These are phyloP conservation scores for Domatiomyces globalis DNA, from an alignment of 2,329 filamentous ascomycete species.

Conservation along the genomic window DNA sequence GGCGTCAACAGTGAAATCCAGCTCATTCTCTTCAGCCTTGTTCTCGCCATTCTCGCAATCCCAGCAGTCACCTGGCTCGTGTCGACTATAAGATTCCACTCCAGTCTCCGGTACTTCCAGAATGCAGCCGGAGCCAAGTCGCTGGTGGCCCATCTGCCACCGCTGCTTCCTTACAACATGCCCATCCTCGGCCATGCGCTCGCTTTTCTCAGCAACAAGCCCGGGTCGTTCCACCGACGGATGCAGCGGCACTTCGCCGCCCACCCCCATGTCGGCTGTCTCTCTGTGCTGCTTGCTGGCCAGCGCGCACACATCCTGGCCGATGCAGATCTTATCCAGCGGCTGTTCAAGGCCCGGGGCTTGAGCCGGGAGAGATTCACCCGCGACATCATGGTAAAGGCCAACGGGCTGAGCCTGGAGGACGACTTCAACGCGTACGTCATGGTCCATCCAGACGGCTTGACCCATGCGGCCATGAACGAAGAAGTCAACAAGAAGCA, in stretches of 20 bases:
- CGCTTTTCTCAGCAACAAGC: conserved; percentile 7
- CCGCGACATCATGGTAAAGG: background rate
- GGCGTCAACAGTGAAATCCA: background rate
- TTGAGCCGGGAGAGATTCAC: conserved; percentile 8
- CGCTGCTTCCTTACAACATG: conserved; percentile 8
- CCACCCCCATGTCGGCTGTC: background rate
- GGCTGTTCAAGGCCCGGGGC: conserved; percentile 6
- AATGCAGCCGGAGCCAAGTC: background rate
- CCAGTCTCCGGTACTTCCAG: background rate
- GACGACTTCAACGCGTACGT: background rate
- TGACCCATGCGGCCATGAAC: background rate
- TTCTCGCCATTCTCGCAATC: background rate
- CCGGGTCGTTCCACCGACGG: conserved; percentile 5
- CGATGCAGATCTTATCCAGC: conserved; percentile 6
- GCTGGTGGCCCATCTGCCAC: conserved; percentile 2
- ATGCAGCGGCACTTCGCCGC: background rate
- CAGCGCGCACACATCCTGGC: conserved; percentile 5
- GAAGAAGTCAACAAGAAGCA: conserved; percentile 5
- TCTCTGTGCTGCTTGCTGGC: conserved; percentile 8
- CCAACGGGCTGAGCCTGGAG: background rate
- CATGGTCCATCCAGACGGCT: background rate
- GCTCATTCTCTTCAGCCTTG: background rate
- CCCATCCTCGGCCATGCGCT: conserved; percentile 10
- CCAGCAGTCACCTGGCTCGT: background rate
- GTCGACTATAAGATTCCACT: background rate